Conservation (phyloP, 1,284 basidiomycete species). For the Ceratobasidium sp. region DNA sequence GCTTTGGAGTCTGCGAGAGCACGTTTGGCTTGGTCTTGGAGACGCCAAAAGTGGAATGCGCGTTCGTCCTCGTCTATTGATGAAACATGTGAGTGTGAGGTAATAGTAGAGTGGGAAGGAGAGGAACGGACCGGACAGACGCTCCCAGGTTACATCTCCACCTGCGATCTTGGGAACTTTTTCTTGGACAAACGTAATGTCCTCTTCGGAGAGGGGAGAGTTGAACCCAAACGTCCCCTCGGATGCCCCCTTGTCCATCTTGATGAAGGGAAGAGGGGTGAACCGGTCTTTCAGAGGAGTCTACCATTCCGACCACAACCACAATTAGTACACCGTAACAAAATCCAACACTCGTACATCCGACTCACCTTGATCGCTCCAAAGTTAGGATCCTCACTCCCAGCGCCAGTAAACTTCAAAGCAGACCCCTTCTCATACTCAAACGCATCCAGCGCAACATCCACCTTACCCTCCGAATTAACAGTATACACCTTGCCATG, state of each 20-base stretch:
- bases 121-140: slow-evolving; percentile 68
- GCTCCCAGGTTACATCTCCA: slow-evolving; percentile 72
- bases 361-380: slow-evolving; percentile 75
- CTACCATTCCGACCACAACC: slow-evolving; percentile 56
- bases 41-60: slow-evolving; percentile 78
- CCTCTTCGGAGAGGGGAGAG: slow-evolving; percentile 74
- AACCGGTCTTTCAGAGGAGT: slow-evolving; percentile 85
- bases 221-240: slow-evolving; percentile 66
- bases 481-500: slow-evolving; percentile 67
- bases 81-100: background rate
- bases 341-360: slow-evolving; percentile 47
- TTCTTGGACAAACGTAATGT: slow-evolving; percentile 74
- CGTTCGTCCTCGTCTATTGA: slow-evolving; percentile 72
- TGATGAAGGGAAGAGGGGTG: slow-evolving; percentile 78
- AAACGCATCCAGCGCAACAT: slow-evolving; percentile 70
- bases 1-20: slow-evolving; percentile 55
- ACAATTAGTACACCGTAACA: slow-evolving; percentile 47
- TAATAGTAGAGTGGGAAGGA: slow-evolving; percentile 15
- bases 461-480: slow-evolving; percentile 75
- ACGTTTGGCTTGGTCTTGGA: slow-evolving; percentile 72
- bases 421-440: slow-evolving; percentile 80
- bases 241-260: slow-evolving; percentile 72
- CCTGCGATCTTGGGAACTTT: slow-evolving; percentile 73
- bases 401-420: slow-evolving; percentile 75
- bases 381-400: slow-evolving; percentile 73